Percentiles rank a stretch among this genome's conserved stretches.
Evolutionary conservation across 768 basidiomycete species (phyloP).

Genomic region (Lyophyllum shimeji): DNA sequence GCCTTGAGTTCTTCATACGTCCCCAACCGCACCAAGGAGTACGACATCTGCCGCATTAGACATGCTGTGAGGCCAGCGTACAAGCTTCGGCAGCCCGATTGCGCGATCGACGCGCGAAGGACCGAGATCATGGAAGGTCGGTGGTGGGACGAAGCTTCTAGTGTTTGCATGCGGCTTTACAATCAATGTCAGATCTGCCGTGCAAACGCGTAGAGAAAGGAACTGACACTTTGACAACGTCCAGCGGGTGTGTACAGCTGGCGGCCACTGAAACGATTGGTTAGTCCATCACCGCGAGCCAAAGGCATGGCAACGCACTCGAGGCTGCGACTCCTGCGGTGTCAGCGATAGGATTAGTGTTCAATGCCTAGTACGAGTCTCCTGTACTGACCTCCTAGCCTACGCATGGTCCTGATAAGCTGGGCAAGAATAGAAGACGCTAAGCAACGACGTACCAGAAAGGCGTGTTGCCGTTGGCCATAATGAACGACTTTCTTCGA

Average conservation of each 20-base stretch:
- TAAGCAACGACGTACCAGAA: slow-evolving; percentile 42
- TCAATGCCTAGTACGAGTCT: neutral
- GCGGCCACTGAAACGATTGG: slow-evolving; percentile 61
- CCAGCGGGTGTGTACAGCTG: slow-evolving; percentile 78
- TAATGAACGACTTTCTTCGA: slow-evolving; percentile 22
- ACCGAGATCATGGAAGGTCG: slow-evolving; percentile 67
- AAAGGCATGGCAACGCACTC: slow-evolving; percentile 38
- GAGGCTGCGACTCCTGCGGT: slow-evolving; percentile 59
- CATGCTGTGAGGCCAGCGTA: slow-evolving; percentile 85
- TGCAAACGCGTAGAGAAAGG: neutral
- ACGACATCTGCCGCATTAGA: slow-evolving; percentile 87
- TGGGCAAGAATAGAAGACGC: slow-evolving; percentile 4
- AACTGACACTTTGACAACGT: slow-evolving; percentile 81
- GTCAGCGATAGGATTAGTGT: neutral
- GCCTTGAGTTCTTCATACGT: slow-evolving; percentile 78
- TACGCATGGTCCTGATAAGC: slow-evolving; percentile 23
- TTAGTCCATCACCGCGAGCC: neutral
- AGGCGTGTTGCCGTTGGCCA: slow-evolving; percentile 44
- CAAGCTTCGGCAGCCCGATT: slow-evolving; percentile 70
- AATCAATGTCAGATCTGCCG: slow-evolving; percentile 2
- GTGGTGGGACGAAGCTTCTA: slow-evolving; percentile 46
- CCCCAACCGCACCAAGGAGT: slow-evolving; percentile 83
- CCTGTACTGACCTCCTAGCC: slow-evolving; percentile 58
- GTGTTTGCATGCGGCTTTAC: slow-evolving; percentile 79
- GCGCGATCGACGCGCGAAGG: slow-evolving; percentile 60